Evolutionary conservation across 208 protist genomes (phyloP).

Genomic region (Leishmania martiniquensis): DNA sequence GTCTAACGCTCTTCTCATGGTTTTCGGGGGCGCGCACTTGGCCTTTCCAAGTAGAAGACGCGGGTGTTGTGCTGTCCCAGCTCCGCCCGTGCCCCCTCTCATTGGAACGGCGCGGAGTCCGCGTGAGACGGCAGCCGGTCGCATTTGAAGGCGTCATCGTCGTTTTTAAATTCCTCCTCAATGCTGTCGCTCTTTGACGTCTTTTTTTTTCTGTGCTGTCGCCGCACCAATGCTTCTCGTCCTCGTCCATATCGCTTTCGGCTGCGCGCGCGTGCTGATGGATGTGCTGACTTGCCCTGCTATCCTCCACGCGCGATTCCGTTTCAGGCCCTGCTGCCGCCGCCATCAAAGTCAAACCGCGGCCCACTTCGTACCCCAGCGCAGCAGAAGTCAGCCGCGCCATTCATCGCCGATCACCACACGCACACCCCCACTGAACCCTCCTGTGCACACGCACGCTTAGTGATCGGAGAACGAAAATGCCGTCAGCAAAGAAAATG

Average conservation of each 20-base stretch:
- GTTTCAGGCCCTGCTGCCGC: too few relatives aligned
- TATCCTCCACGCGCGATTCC: not conserved
- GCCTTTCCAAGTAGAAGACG: too few relatives aligned
- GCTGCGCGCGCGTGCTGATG: too few relatives aligned
- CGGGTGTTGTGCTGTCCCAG: not conserved
- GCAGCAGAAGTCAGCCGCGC: too few relatives aligned
- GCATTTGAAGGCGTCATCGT: not conserved
- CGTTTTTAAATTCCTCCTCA: not conserved
- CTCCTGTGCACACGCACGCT: not conserved
- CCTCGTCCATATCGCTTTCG: too few relatives aligned
- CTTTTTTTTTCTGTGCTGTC: not conserved
- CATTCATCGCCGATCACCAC: too few relatives aligned
- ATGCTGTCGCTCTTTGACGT: too few relatives aligned
- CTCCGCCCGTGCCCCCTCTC: not conserved
- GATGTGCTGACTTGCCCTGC: too few relatives aligned
- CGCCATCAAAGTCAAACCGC: too few relatives aligned
- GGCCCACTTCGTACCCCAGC: too few relatives aligned
- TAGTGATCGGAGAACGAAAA: not conserved
- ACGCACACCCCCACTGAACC: not conserved
- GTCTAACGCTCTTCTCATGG: not conserved
- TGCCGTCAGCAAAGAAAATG: conserved; percentile 52
- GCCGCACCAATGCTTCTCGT: too few relatives aligned
- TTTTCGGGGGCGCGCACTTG: too few relatives aligned
- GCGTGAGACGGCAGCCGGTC: not conserved
- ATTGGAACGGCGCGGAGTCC: not conserved